Conservation (phyloP, 106 monocot genomes). For the Ottelia alismoides region DNA sequence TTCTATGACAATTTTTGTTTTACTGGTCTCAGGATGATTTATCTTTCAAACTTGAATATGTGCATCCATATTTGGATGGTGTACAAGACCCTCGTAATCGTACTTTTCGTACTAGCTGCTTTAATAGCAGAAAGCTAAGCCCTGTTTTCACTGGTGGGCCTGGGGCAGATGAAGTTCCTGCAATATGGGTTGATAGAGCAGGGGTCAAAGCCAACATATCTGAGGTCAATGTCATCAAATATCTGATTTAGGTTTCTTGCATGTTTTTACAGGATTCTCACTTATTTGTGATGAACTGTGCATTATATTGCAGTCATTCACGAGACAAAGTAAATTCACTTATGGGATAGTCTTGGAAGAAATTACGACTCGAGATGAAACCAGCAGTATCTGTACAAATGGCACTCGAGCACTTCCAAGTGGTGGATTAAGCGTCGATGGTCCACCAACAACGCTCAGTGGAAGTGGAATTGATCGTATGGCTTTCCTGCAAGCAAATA, state of each 20-base stretch:
- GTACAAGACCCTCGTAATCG: constrained; percentile 66
- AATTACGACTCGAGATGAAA: constrained; percentile 94
- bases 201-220: constrained; percentile 94
- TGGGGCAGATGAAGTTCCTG: constrained; percentile 74
- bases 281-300: background rate
- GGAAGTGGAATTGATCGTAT: constrained; percentile 83
- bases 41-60: constrained; percentile 91
- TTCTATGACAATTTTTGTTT: too few species aligned
- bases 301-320: constrained; percentile 44
- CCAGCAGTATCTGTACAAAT: constrained; percentile 79
- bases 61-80: constrained; percentile 96
- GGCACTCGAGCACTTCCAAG: constrained; percentile 62
- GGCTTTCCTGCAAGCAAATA: constrained; percentile 84
- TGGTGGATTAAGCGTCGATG: constrained; percentile 85
- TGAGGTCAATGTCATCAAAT: constrained; percentile 46
- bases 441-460: constrained; percentile 96
- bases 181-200: constrained; percentile 84
- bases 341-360: constrained; percentile 92
- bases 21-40: constrained; percentile 73
- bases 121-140: constrained; percentile 86
- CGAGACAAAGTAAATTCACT: constrained; percentile 89
- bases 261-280: background rate
- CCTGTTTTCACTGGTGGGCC: constrained; percentile 94
- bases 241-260: background rate
- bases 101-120: constrained; percentile 72